phyloP scores from a whole-genome alignment of 192 early-diverging fungal genomes.

The Entomortierella chlamydospora region DNA sequence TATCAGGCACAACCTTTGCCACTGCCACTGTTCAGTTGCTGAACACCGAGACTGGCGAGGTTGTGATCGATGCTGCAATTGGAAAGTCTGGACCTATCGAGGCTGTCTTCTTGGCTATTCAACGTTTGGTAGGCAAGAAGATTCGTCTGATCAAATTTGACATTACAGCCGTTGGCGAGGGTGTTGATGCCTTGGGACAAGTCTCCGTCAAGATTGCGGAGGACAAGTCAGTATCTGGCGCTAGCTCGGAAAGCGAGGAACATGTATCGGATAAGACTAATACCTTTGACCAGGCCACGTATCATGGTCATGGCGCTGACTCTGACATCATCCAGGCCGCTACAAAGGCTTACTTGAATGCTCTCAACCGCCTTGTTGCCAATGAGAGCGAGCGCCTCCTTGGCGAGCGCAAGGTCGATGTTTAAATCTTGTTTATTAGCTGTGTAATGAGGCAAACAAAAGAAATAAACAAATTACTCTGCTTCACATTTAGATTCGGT shows the following conservation, averaged over 20 bases:
- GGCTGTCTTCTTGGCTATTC: conserved; percentile 90
- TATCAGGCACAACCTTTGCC: conserved; percentile 79
- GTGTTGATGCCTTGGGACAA: conserved; percentile 89
- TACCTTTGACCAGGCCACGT: conserved; percentile 60
- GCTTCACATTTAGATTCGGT: no score
- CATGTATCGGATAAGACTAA: conserved; percentile 56
- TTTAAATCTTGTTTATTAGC: conserved; percentile 22
- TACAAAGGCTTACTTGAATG: conserved; percentile 90
- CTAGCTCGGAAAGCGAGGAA: conserved; percentile 63
- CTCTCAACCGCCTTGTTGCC: conserved; percentile 79
- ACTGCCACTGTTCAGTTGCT: conserved; percentile 86
- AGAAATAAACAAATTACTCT: no score
- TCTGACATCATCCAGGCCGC: conserved; percentile 89
- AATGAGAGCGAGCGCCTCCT: conserved; percentile 45
- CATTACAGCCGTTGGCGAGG: conserved; percentile 87
- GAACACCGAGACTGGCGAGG: conserved; percentile 62
- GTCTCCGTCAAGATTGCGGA: conserved; percentile 79
- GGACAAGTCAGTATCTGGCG: conserved; percentile 23
- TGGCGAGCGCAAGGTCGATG: conserved; percentile 45
- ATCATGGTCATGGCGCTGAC: conserved; percentile 82
- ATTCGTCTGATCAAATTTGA: conserved; percentile 88
- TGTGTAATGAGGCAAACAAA: no score
- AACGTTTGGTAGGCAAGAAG: conserved; percentile 80
- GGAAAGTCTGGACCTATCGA: conserved; percentile 88
- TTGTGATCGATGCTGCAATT: conserved; percentile 79